Evolutionary conservation across 169 alveolate genomes (phyloP).

Genomic region (Eimeria maxima): DNA sequence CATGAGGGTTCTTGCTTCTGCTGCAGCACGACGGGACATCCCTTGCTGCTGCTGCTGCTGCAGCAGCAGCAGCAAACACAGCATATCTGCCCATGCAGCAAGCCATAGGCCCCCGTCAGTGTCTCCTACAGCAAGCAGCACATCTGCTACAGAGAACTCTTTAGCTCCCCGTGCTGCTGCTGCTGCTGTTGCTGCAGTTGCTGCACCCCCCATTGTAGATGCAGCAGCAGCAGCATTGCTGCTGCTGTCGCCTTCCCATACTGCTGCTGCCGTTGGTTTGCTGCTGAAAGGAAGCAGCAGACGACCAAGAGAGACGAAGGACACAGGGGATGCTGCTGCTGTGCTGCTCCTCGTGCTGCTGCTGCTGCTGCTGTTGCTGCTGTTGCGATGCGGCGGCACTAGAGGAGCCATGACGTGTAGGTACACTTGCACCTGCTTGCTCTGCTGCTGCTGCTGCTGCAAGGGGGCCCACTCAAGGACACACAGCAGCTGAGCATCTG

Average conservation of each 20-base stretch:
- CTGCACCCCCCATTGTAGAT: conserved; percentile 6
- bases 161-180: neutral
- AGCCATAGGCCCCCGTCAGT: conserved; percentile 74
- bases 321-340: neutral
- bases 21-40: neutral
- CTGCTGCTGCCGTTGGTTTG: conserved; percentile 62
- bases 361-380: conserved; percentile 41
- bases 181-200: conserved; percentile 4
- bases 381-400: conserved; percentile 21
- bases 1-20: neutral
- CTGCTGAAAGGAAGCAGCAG: conserved; percentile 34
- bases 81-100: conserved; percentile 54
- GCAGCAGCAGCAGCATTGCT: conserved; percentile 15
- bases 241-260: conserved; percentile 25
- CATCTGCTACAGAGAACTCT: neutral
- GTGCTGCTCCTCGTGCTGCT: conserved; percentile 44
- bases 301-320: conserved; percentile 30
- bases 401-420: conserved; percentile 40
- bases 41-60: conserved; percentile 33
- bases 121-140: conserved; percentile 74
- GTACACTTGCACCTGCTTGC: neutral
- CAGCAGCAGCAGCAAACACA: conserved; percentile 33
- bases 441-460: conserved; percentile 54
- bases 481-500: conserved; percentile 32
- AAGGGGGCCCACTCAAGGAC: neutral